Evolutionary conservation across 805 yeast genomes (phyloP).

Genomic region (Candida stauntonica): DNA sequence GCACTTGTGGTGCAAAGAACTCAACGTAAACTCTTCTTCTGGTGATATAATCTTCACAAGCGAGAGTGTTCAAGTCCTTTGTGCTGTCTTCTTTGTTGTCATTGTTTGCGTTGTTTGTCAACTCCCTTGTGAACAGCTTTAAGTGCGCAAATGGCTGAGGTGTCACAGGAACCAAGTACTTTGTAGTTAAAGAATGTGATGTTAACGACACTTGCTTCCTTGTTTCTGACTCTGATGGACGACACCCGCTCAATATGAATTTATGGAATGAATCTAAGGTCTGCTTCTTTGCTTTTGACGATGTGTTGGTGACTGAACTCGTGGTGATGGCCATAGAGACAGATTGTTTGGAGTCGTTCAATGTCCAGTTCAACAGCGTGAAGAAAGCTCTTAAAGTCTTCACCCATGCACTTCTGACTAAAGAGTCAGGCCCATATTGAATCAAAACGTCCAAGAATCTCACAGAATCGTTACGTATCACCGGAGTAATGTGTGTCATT

Average conservation of each 20-base stretch:
- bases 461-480: conserved; percentile 71
- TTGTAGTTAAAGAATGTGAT: conserved; percentile 44
- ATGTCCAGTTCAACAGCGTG: conserved; percentile 72
- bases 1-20: conserved; percentile 45
- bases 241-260: conserved; percentile 42
- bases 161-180: conserved; percentile 49
- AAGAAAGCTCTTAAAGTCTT: conserved; percentile 65
- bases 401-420: conserved; percentile 61
- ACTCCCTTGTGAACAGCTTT: conserved; percentile 49
- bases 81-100: conserved; percentile 15
- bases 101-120: conserved; percentile 18
- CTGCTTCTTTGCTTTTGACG: conserved; percentile 20
- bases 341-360: conserved; percentile 30
- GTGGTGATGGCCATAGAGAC: conserved; percentile 32
- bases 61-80: conserved; percentile 38
- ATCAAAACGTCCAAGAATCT: conserved; percentile 59
- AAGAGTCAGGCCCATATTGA: conserved; percentile 47
- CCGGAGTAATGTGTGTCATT: conserved; percentile 85
- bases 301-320: conserved; percentile 23
- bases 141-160: conserved; percentile 65
- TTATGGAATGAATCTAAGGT: conserved; percentile 34
- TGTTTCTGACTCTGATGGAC: conserved; percentile 17
- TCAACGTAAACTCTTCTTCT: conserved; percentile 51
- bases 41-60: conserved; percentile 59
- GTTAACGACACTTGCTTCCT: conserved; percentile 17